Evolutionary conservation across 805 yeast species (phyloP), one percentile per base, ranked within the genome.

Genomic region (Ogataea paradorogensis): DNA sequence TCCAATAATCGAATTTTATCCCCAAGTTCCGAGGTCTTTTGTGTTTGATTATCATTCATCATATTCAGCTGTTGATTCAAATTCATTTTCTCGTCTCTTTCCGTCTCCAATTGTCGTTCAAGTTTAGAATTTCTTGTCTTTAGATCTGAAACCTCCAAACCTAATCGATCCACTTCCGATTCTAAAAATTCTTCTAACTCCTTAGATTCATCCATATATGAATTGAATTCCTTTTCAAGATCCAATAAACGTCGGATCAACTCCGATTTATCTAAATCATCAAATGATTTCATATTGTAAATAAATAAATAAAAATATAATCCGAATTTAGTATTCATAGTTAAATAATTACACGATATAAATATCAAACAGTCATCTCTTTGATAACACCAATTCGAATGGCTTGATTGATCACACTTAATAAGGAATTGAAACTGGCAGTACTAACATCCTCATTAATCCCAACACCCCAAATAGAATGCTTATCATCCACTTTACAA

Each of bases 361-460:
- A 30, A 26, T 29, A n/a, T 28, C 18, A 42, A 14, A 18, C 35
- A 10, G 32, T 40, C 53, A 49, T 49, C 31, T 49, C 47, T 25
- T 35, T 44, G 20, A 58, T 45, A n/a, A 56, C 42, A 9, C 56
- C 55, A 10, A 30, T 47, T 22, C 48, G 42, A 11, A 58, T 48
- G 25, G 52, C 52, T 31, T 50, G 51, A 37, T 76, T 76, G 42
- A 76, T 60, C 33, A 74, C 67, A 26, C 78, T 73, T 15, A 74
- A 49, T 33, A 76, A 53, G 4, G 80, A 70, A 42, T 71, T 65
- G 56, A 74, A 70, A 27, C 79, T 72, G 20, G 80, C 78, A 46
- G 71, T 74, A 7, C 78, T 67, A 28, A 73, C 78, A 61, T 76
- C 80, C 49, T 71, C 78, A 55, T 74, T 67, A 30, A 76, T 70